Evolutionary conservation across 2,329 filamentous ascomycete genomes (phyloP), one percentile per base, ranked within the genome.

Genomic region (Ophiostoma tasmaniense): DNA sequence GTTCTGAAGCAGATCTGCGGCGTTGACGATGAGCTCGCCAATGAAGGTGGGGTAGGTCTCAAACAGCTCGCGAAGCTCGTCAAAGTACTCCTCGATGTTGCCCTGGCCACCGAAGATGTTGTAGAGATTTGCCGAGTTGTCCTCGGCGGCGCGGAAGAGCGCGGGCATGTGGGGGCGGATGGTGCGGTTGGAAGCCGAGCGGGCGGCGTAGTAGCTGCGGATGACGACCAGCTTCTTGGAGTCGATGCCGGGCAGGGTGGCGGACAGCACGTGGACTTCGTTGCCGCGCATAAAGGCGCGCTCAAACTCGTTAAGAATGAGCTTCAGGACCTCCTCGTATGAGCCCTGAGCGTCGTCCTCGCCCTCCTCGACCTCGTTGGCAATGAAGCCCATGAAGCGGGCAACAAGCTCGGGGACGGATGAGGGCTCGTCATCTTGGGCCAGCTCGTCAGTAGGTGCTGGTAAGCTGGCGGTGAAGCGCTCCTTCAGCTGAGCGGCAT

Each of bases 81-180:
- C 94, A 76, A 99, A 99, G 81, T 99, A 99, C 81, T 99, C 96
- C 80, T 99, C 94, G 73, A 99, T 98, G 80, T 99, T 99, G 75
- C 95, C 95, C 79, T 99, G 95, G 7, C 95, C 95, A 71, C 95
- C 95, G 74, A 98, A 97, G 71, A 99, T 93, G 73, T 89, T 93
- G 82, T 97, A 99, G 71, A 99, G 87, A 74, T 87, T 89, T 68
- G 93, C 93, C 69, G 89, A 88, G 71, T 87, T 89, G 72, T 97
- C 93, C 64, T 90, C 89, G 11, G 92, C 92, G 66, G 95, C 94
- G 74, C 95, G 87, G 76, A 97, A 87, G 64, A 99, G 85, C 45
- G 95, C 96, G 55, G 96, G 98, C 77, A 97, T 91, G 78, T 99
- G 94, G 35, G 92, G 87, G 81, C 93, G 93, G 77, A 97, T 94